These are phyloP conservation scores for Phanerodontia chrysosporium DNA, from an alignment of 768 basidiomycete species.

Conservation along the genomic window DNA sequence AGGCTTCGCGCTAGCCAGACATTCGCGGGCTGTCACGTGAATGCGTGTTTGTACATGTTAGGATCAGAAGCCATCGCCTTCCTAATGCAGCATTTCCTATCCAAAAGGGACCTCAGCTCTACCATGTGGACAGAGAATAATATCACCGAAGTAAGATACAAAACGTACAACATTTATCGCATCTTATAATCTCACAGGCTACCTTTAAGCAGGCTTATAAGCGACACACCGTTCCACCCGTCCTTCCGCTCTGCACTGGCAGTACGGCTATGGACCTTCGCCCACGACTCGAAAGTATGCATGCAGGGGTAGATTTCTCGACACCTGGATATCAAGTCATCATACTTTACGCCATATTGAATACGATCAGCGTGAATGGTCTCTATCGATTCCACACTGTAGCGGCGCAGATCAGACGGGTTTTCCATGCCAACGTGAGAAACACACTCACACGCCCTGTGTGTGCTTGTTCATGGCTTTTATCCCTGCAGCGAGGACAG, in stretches of 20 bases:
- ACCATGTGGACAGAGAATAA: too few relatives aligned
- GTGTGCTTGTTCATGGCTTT: background rate
- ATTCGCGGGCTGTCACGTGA: too few relatives aligned
- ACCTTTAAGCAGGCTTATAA: background rate
- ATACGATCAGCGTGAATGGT: background rate
- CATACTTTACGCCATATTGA: background rate
- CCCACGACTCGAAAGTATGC: constrained; percentile 12
- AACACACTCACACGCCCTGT: background rate
- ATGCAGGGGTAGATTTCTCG: constrained; percentile 11
- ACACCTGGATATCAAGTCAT: background rate
- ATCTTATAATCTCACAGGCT: background rate
- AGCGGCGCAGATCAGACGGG: background rate
- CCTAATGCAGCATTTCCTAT: background rate
- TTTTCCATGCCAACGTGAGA: background rate
- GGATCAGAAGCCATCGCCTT: background rate
- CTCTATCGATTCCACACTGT: background rate
- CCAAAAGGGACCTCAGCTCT: too few relatives aligned
- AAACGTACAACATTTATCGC: background rate
- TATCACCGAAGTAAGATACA: background rate
- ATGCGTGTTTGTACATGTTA: too few relatives aligned
- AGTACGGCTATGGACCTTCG: background rate
- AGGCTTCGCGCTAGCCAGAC: too few relatives aligned
- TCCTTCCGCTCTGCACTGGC: background rate
- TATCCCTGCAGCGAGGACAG: background rate
- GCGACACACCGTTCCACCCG: constrained; percentile 11